phyloP scores from a whole-genome alignment of 305 asterid species.

The Plantago rigida region DNA sequence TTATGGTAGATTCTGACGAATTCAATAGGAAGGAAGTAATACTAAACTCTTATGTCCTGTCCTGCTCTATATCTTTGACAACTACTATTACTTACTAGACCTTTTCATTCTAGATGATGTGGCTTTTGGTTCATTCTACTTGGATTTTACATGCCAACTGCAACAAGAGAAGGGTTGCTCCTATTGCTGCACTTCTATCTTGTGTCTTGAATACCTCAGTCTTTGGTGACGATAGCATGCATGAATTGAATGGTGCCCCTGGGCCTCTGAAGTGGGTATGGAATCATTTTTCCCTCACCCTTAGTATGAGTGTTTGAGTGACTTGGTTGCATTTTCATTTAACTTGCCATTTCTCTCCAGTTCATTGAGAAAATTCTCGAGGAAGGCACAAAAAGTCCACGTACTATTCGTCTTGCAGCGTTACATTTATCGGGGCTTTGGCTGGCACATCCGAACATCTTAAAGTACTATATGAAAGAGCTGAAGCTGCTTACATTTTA shows the following conservation, averaged over 20 bases:
- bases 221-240: conserved; percentile 66
- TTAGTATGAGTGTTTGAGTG: conserved; percentile 14
- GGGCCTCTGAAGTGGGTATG: conserved; percentile 95
- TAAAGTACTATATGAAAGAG: conserved; percentile 75
- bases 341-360: conserved; percentile 36
- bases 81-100: conserved; percentile 15
- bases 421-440: conserved; percentile 90
- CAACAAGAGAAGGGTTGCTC: conserved; percentile 95
- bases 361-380: conserved; percentile 77
- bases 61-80: neutral
- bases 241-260: conserved; percentile 48
- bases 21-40: neutral
- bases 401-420: conserved; percentile 88
- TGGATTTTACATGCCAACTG: conserved; percentile 89
- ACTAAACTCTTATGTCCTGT: neutral
- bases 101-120: conserved; percentile 60
- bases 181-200: conserved; percentile 90
- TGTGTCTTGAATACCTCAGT: conserved; percentile 73
- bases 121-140: conserved; percentile 79
- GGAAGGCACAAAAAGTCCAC: conserved; percentile 97
- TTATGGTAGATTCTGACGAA: neutral
- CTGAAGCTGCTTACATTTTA: conserved; percentile 74
- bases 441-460: conserved; percentile 60
- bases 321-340: conserved; percentile 21
- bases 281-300: conserved; percentile 15